phyloP scores from a whole-genome alignment of 2,329 filamentous ascomycete species.

The Pseudocercospora macadamiae region DNA sequence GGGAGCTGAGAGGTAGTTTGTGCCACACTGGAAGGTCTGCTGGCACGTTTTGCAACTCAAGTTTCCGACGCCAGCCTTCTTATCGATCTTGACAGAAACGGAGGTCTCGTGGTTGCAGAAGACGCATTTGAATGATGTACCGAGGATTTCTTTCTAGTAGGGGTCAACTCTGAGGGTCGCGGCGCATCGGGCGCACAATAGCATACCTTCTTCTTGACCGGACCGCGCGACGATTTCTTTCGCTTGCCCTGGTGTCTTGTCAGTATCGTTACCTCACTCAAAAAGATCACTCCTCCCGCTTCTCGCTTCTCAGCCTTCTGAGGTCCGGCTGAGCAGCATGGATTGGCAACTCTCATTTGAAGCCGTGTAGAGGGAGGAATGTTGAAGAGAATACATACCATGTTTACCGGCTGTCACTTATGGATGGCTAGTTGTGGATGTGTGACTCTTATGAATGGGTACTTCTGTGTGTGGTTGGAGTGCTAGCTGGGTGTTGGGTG shows the following conservation, averaged over 20 bases:
- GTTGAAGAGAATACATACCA: background rate
- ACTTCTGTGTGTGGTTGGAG: too few relatives aligned
- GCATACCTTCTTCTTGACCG: slow-evolving; percentile 75
- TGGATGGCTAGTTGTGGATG: background rate
- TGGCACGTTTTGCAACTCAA: slow-evolving; percentile 91
- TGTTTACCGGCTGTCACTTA: background rate
- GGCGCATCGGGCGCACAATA: slow-evolving; percentile 4
- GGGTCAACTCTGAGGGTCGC: slow-evolving; percentile 7
- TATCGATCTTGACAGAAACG: slow-evolving; percentile 87
- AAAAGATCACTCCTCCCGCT: too few relatives aligned
- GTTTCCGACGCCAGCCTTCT: slow-evolving; percentile 83
- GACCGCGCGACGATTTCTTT: slow-evolving; percentile 82
- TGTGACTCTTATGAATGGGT: too few relatives aligned
- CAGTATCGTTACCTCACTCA: background rate
- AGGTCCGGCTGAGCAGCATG: background rate
- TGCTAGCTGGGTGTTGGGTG: too few relatives aligned
- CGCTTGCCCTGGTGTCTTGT: slow-evolving; percentile 70
- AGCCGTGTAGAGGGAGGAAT: too few relatives aligned
- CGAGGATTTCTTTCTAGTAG: slow-evolving; percentile 59
- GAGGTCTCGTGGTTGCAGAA: slow-evolving; percentile 99
- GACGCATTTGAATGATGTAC: slow-evolving; percentile 89
- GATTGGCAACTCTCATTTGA: too few relatives aligned
- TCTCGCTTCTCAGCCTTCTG: too few relatives aligned
- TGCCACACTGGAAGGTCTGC: slow-evolving; percentile 87
- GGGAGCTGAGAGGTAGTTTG: slow-evolving; percentile 88